Evolutionary conservation across 352 stramenopile genomes (phyloP).

Genomic region (Peronosclerospora sorghi): DNA sequence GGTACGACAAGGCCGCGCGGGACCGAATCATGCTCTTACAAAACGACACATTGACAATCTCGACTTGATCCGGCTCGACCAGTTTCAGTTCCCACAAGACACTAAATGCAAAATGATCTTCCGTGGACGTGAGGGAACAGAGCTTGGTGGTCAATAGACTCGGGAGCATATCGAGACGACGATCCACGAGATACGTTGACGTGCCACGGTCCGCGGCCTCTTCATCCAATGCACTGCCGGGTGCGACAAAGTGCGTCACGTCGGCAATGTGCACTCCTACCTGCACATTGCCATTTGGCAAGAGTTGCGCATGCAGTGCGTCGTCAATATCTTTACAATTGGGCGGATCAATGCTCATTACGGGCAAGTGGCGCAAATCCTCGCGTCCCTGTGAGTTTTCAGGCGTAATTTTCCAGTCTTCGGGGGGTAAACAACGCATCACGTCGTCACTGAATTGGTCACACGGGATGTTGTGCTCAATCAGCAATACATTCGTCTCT

Average conservation of each 20-base stretch:
- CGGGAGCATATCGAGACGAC: constrained; percentile 97
- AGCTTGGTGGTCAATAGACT: constrained; percentile 95
- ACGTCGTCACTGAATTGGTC: constrained; percentile 79
- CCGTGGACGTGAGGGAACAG: constrained; percentile 86
- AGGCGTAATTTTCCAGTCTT: constrained; percentile 91
- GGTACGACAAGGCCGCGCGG: constrained; percentile 93
- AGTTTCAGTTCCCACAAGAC: constrained; percentile 69
- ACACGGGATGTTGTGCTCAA: constrained; percentile 94
- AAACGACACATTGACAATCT: constrained; percentile 94
- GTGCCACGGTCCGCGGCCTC: constrained; percentile 88
- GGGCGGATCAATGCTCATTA: constrained; percentile 87
- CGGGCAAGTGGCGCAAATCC: constrained; percentile 89
- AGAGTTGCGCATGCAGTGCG: constrained; percentile 88
- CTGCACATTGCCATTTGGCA: constrained; percentile 89
- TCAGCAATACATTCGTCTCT: constrained; percentile 92
- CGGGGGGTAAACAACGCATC: constrained; percentile 86
- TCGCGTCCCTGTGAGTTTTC: constrained; percentile 85
- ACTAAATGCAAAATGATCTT: constrained; percentile 80
- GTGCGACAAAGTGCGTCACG: constrained; percentile 96
- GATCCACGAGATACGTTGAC: constrained; percentile 98
- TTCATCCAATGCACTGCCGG: constrained; percentile 90
- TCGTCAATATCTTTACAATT: constrained; percentile 98
- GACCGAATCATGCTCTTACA: constrained; percentile 97
- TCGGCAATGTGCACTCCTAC: constrained; percentile 98
- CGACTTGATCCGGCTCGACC: constrained; percentile 49